A percentile compares a stretch with the other conserved stretches of the same genome.
These are phyloP conservation scores for Diplotaxis tenuifolia DNA, from an alignment of 345 rosid genomes.

Conservation along the genomic window DNA sequence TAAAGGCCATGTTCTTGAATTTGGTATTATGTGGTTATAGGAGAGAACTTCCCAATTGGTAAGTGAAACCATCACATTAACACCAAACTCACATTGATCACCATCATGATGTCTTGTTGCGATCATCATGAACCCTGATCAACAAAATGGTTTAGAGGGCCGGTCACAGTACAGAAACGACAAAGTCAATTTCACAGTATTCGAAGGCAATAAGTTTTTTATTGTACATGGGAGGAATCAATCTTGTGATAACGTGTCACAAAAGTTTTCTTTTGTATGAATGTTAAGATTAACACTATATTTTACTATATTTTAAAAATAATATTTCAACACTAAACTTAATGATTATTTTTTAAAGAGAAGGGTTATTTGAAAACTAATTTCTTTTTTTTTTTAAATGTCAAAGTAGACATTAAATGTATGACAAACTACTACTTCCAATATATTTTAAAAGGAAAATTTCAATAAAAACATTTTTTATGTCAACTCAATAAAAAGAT, in stretches of 20 bases:
- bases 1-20: background rate
- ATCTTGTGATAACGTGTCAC: constrained; percentile 50
- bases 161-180: constrained; percentile 60
- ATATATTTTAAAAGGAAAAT: no score
- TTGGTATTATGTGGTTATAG: background rate
- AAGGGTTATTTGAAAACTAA: no score
- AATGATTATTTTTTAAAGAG: no score
- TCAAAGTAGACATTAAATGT: no score
- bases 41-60: background rate
- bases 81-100: background rate
- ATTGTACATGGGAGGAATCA: constrained; percentile 47
- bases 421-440: background rate
- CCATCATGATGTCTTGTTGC: no score
- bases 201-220: constrained; percentile 49
- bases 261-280: constrained; percentile 44
- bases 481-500: no score
- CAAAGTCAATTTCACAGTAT: constrained; percentile 41
- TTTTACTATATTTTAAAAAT: constrained; percentile 42
- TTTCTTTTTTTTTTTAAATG: no score
- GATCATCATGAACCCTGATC: constrained; percentile 46
- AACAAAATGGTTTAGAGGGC: constrained; percentile 46
- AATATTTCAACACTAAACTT: no score
- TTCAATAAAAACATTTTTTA: no score
- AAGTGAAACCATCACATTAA: background rate
- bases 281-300: constrained; percentile 39